A percentile compares a stretch with the other conserved stretches of the same genome.
These are phyloP conservation scores for Ophiostoma himal-ulmi DNA, from an alignment of 2,329 filamentous ascomycete species.

Conservation along the genomic window DNA sequence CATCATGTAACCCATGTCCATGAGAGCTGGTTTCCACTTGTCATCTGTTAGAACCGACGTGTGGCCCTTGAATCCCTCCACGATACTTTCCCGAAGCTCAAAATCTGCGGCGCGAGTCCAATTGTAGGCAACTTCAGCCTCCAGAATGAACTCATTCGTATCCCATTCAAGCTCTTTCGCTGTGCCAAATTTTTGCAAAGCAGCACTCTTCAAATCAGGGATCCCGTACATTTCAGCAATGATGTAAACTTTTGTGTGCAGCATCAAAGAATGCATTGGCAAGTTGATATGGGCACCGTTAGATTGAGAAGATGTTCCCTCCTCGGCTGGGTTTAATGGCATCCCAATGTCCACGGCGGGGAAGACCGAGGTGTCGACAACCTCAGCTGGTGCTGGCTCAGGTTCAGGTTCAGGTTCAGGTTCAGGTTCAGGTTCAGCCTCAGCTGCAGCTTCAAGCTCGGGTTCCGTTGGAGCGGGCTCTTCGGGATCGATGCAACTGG, in stretches of 20 bases:
- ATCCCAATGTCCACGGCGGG: not conserved
- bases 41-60: not conserved
- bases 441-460: not conserved
- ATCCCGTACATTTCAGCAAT: slow-evolving; percentile 6
- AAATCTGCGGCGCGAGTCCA: not conserved
- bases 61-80: not conserved
- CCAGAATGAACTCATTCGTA: not conserved
- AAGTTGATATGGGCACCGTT: not conserved
- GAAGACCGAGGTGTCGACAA: no score
- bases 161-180: not conserved
- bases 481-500: not conserved
- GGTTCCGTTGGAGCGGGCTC: no score
- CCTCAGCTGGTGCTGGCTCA: not conserved
- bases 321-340: not conserved
- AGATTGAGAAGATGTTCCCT: not conserved
- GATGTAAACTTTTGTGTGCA: slow-evolving; percentile 11
- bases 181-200: not conserved
- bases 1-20: not conserved
- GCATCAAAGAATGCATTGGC: not conserved
- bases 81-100: not conserved
- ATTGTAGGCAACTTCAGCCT: not conserved
- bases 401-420: no score
- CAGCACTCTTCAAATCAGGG: not conserved
- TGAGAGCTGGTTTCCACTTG: not conserved
- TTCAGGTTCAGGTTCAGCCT: no score